Base-by-base conservation (phyloP, 2,329 filamentous ascomycete species). In the Fusarium continuum region DNA sequence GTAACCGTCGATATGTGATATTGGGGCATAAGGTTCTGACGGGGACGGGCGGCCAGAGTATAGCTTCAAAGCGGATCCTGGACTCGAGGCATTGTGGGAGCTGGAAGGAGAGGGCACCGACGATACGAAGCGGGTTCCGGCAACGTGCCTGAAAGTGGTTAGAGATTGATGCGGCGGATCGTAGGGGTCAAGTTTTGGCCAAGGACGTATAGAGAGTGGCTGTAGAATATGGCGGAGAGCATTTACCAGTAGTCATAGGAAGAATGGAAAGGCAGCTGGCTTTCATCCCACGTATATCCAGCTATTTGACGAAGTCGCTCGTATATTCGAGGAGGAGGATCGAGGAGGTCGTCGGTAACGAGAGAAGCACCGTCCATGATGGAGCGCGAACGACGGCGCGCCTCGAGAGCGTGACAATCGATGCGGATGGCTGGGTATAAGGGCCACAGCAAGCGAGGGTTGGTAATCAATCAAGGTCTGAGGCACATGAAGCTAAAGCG, bases 221-320 rank as follows among this genome's bases (percentile, higher is more conserved):
- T 26, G 17, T 22, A 28, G 39, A 39, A 29, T 25, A 23, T 31
- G 23, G 39, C 20, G 26, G 47, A 44, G 32, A 22, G 16, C 23
- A 70, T 77, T 70, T 79, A 88, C 92, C 93, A 98, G 79, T 93
- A 93, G 75, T 96, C 92, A 77, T 97, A 97, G 70, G 88, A 92
- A 45, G 85, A 85, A 72, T 88, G 87, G 52, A 84, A 79, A 10
- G 85, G 85, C 22, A 76, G 76, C 54, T 72, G 75, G 13, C 84
- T 82, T 66, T 91, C 89, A 75, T 93, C 89, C 91, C 91, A 93
- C 7, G 84, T 86, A 73, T 92, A 93, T 48, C 90, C 90, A 39
- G 88, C 83, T 64, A 93, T 83, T 73, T 91, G 89, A 61, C 85
- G 83, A 65, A 93, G 82, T 45, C 91, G 86, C 74, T 93, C 89